A percentile compares a stretch with the other conserved stretches of the same genome.
Evolutionary conservation across 148 eudicot species (phyloP).

Genomic region (Nepenthes mirabilis): DNA sequence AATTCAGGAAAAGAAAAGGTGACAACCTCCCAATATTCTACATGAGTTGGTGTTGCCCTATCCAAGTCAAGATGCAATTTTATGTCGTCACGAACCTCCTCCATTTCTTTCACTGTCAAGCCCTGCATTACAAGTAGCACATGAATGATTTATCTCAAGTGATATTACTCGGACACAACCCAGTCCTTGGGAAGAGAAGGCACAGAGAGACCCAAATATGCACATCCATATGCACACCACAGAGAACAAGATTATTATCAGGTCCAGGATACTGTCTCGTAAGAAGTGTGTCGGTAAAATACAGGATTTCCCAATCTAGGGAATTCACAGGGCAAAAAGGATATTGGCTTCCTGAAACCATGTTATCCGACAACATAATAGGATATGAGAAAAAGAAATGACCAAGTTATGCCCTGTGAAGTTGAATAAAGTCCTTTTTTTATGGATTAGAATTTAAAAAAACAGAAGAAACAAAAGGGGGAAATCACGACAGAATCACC

Average conservation of each 20-base stretch:
- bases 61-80: slow-evolving; percentile 87
- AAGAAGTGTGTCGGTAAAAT: no score
- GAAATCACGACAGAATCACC: background rate
- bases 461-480: background rate
- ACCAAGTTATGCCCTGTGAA: no score
- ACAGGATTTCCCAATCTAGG: no score
- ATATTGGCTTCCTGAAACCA: no score
- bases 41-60: slow-evolving; percentile 69
- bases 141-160: background rate
- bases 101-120: slow-evolving; percentile 81
- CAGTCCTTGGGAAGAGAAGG: background rate
- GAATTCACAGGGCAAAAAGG: no score
- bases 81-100: slow-evolving; percentile 84
- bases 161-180: background rate
- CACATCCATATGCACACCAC: no score
- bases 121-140: slow-evolving; percentile 40
- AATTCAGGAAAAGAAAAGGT: slow-evolving; percentile 1
- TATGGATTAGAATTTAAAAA: no score
- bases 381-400: no score
- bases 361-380: no score
- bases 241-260: no score
- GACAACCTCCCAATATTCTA: slow-evolving; percentile 56
- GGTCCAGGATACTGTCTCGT: no score
- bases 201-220: background rate
- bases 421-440: no score